Evolutionary conservation across 371 early-diverging fungal species (phyloP).

Genomic region (Mortierella sp.): DNA sequence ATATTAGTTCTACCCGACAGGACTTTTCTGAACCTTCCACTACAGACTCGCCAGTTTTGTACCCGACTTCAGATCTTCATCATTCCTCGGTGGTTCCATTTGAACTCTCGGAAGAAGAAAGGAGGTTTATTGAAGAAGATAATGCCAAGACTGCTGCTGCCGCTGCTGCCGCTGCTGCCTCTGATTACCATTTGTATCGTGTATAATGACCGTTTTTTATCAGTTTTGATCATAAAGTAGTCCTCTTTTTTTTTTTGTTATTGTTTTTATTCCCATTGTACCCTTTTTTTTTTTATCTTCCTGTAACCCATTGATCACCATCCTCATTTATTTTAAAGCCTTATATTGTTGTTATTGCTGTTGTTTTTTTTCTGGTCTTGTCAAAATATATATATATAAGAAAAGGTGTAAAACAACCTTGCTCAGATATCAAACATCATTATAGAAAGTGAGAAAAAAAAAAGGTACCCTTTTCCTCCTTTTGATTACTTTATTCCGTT

Average conservation of each 20-base stretch:
- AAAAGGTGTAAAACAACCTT: too few relatives aligned
- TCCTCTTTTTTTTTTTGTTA: not conserved
- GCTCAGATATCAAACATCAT: too few relatives aligned
- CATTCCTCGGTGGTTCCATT: conserved; percentile 30
- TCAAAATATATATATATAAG: too few relatives aligned
- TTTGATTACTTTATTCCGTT: not conserved
- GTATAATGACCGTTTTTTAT: not conserved
- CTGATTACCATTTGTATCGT: not conserved
- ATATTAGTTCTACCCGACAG: too few relatives aligned
- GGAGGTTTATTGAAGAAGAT: conserved; percentile 49
- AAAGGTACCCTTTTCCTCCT: not conserved
- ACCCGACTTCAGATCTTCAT: conserved; percentile 48
- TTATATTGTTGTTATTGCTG: not conserved
- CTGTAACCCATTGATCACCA: too few relatives aligned
- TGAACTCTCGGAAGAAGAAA: conserved; percentile 49
- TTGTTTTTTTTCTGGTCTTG: too few relatives aligned
- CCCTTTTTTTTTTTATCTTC: too few relatives aligned
- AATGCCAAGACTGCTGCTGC: conserved; percentile 36
- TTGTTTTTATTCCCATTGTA: not conserved
- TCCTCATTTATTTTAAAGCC: too few relatives aligned
- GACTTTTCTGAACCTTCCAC: not conserved
- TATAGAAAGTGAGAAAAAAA: not conserved
- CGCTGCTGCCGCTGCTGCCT: not conserved
- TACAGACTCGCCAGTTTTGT: conserved; percentile 31
- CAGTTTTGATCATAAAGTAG: not conserved